Percentiles rank a stretch among this genome's conserved stretches.
phyloP scores from a whole-genome alignment of 2,329 filamentous ascomycete genomes.

The Venturia pyrina region DNA sequence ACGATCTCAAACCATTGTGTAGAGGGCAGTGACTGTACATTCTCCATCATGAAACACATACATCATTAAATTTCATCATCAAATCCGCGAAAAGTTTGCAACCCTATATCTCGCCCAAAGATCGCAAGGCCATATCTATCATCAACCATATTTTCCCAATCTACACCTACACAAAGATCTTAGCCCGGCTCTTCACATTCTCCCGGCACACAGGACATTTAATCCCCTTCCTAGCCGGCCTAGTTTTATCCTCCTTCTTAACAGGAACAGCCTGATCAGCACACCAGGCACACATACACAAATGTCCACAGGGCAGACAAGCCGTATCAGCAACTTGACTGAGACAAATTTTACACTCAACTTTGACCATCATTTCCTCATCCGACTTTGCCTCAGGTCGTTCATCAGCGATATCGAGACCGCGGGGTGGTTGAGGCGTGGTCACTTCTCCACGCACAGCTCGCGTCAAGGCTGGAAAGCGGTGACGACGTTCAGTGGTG shows the following conservation, averaged over 20 bases:
- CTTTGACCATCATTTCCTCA: conserved; percentile 38
- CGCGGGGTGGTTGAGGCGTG: neutral
- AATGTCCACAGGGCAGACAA: conserved; percentile 44
- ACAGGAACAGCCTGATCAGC: conserved; percentile 40
- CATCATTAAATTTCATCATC: neutral
- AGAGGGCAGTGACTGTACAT: neutral
- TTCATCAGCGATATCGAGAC: conserved; percentile 34
- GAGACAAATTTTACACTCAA: conserved; percentile 45
- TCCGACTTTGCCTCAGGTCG: conserved; percentile 36
- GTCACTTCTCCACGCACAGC: neutral
- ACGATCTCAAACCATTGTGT: no score
- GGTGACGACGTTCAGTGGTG: neutral
- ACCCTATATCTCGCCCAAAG: neutral
- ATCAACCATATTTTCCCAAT: neutral
- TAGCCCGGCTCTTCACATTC: conserved; percentile 34
- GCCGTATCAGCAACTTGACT: conserved; percentile 42
- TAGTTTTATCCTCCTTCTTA: conserved; percentile 29
- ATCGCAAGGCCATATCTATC: neutral
- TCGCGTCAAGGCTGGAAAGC: neutral
- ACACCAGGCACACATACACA: conserved; percentile 47
- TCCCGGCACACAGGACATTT: conserved; percentile 39
- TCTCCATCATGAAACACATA: neutral
- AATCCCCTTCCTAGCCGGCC: conserved; percentile 25
- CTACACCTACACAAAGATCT: neutral
- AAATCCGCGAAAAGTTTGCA: neutral